Conservation (phyloP, 805 yeast genomes). For the Scheffersomyces ergatensis region DNA sequence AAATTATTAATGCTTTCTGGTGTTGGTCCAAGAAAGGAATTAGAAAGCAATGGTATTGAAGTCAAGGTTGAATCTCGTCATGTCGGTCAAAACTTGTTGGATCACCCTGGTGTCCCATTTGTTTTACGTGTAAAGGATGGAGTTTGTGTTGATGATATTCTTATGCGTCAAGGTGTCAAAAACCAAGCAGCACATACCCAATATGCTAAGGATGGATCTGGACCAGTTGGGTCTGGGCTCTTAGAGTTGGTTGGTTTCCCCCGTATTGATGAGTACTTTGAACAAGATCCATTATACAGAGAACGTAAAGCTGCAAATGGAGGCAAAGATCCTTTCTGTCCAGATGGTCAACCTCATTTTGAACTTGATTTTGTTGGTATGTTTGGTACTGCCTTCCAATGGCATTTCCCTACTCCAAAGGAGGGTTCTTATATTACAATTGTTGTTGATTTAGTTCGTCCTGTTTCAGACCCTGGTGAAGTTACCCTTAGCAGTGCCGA, state of each 20-base stretch:
- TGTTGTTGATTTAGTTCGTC: constrained; percentile 23
- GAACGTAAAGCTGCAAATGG: constrained; percentile 18
- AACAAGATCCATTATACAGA: constrained; percentile 11
- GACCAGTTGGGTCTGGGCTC: constrained; percentile 19
- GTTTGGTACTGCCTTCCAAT: constrained; percentile 23
- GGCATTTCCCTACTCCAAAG: constrained; percentile 23
- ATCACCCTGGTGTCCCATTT: constrained; percentile 26
- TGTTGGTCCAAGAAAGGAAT: constrained; percentile 23
- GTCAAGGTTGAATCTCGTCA: constrained; percentile 21
- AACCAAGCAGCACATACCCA: constrained; percentile 11
- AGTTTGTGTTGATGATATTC: constrained; percentile 15
- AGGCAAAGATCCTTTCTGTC: constrained; percentile 16
- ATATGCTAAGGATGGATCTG: constrained; percentile 11
- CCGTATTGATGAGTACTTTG: constrained; percentile 16
- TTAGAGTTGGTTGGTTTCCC: constrained; percentile 20
- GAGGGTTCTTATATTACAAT: constrained; percentile 16
- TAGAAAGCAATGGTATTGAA: constrained; percentile 20
- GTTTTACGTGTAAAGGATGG: constrained; percentile 19
- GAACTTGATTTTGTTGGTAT: constrained; percentile 20
- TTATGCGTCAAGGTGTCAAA: constrained; percentile 14
- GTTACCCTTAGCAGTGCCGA: constrained; percentile 19
- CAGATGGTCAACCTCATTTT: constrained; percentile 24
- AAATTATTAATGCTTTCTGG: constrained; percentile 28
- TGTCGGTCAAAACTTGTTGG: constrained; percentile 29
- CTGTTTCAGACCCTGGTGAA: constrained; percentile 21